phyloP scores from a whole-genome alignment of 1,284 basidiomycete genomes.

The Cerrena zonata region DNA sequence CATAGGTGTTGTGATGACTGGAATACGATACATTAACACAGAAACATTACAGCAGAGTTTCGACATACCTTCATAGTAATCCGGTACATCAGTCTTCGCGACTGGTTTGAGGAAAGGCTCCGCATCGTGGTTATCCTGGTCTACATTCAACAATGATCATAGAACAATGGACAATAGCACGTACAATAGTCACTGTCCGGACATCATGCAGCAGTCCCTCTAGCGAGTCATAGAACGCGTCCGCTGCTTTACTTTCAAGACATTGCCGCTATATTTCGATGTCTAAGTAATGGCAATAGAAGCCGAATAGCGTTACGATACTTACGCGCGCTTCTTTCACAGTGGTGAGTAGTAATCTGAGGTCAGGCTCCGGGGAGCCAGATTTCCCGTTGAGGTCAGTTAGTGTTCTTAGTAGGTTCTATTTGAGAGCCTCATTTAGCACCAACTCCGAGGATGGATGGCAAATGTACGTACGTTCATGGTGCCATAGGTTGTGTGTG shows the following conservation, averaged over 20 bases:
- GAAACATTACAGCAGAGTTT: constrained; percentile 2
- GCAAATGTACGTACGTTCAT: constrained; percentile 38
- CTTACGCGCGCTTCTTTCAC: constrained; percentile 74
- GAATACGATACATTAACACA: constrained; percentile 9
- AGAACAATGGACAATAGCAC: constrained; percentile 3
- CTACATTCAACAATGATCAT: constrained; percentile 10
- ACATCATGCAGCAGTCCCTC: constrained; percentile 84
- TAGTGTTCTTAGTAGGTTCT: constrained; percentile 76
- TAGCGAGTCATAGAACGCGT: constrained; percentile 86
- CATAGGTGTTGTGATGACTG: constrained; percentile 89
- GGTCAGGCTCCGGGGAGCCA: constrained; percentile 50
- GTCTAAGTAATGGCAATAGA: constrained; percentile 10
- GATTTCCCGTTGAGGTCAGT: constrained; percentile 58
- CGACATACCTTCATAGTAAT: constrained; percentile 78
- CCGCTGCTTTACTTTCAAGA: constrained; percentile 70
- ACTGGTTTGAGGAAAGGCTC: constrained; percentile 87
- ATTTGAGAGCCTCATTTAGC: constrained; percentile 5
- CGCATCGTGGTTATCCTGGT: constrained; percentile 79
- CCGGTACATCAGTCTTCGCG: constrained; percentile 78
- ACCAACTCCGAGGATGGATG: constrained; percentile 25
- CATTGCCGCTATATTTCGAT: constrained; percentile 42
- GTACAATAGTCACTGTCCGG: constrained; percentile 69
- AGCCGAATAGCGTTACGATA: constrained; percentile 19
- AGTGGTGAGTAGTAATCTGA: constrained; percentile 63
- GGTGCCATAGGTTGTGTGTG: constrained; percentile 7